Conservation (phyloP, 805 yeast species). For the Candida fluviatilis region DNA sequence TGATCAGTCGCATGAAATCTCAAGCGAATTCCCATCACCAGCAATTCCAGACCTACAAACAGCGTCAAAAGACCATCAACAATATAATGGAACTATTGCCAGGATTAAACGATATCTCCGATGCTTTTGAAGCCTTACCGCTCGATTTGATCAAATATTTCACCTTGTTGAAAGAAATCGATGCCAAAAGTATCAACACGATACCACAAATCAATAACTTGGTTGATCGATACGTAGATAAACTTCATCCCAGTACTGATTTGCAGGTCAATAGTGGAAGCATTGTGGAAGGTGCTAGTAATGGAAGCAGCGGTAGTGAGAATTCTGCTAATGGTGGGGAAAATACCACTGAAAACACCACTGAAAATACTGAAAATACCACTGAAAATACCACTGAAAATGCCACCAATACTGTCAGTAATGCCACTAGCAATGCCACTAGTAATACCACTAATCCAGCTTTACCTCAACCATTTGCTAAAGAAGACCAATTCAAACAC, state of each 20-base stretch:
- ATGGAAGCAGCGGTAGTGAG: constrained; percentile 4
- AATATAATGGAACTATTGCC: constrained; percentile 48
- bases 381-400: neutral
- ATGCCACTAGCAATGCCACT: neutral
- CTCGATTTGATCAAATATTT: constrained; percentile 76
- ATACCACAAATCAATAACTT: constrained; percentile 60
- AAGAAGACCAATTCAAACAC: constrained; percentile 20
- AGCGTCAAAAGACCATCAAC: constrained; percentile 28
- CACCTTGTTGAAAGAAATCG: constrained; percentile 87
- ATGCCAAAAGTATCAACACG: constrained; percentile 82
- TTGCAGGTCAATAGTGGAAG: neutral
- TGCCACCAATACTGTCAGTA: neutral
- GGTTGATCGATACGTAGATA: constrained; percentile 43
- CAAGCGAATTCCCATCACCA: constrained; percentile 10
- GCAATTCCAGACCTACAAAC: constrained; percentile 30
- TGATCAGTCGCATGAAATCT: constrained; percentile 9
- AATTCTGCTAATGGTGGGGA: constrained; percentile 3
- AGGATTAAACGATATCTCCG: constrained; percentile 87
- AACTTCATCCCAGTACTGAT: constrained; percentile 12
- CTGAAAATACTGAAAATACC: neutral
- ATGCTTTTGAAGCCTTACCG: constrained; percentile 89
- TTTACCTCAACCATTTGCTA: neutral
- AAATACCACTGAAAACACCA: neutral
- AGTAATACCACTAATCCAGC: neutral
- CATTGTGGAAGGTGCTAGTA: constrained; percentile 1